These are phyloP conservation scores for Cutaneotrichosporon sp. DNA, from an alignment of 1,284 basidiomycete species.

Conservation along the genomic window DNA sequence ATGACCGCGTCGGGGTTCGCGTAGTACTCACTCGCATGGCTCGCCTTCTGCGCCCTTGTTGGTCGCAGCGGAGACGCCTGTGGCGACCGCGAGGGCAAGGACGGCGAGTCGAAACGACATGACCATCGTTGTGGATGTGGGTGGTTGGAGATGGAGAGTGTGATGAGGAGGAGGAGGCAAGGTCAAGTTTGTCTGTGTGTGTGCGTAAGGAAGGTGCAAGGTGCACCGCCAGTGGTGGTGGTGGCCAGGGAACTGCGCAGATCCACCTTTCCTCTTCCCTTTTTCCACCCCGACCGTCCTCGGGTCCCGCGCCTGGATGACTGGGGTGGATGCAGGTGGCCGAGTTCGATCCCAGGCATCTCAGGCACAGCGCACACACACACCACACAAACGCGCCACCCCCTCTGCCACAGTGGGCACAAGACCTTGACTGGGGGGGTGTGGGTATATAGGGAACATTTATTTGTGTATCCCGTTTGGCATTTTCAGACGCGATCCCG, in stretches of 20 bases:
- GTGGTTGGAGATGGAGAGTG: neutral
- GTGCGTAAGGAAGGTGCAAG: neutral
- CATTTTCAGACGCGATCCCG: too few species aligned
- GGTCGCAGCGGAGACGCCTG: neutral
- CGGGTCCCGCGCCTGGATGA: too few species aligned
- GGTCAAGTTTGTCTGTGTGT: neutral
- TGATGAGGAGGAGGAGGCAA: neutral
- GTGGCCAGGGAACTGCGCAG: neutral
- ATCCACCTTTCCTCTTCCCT: neutral
- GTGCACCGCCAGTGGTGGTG: neutral
- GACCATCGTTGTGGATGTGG: neutral
- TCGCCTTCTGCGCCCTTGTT: conserved; percentile 2
- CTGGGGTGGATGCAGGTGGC: too few species aligned
- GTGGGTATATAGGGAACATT: too few species aligned
- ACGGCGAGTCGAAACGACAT: neutral
- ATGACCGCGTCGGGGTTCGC: neutral
- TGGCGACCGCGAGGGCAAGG: neutral
- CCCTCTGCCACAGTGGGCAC: too few species aligned
- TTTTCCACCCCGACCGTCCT: neutral
- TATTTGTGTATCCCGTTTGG: too few species aligned
- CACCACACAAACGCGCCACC: neutral
- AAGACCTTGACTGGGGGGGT: too few species aligned
- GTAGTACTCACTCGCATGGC: conserved; percentile 9
- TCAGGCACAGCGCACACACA: neutral
- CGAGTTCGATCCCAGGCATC: too few species aligned